Percentiles rank a stretch among this genome's conserved stretches.
Conservation (phyloP, 2,329 filamentous ascomycete genomes). For the Ophiostoma himal-ulmi region DNA sequence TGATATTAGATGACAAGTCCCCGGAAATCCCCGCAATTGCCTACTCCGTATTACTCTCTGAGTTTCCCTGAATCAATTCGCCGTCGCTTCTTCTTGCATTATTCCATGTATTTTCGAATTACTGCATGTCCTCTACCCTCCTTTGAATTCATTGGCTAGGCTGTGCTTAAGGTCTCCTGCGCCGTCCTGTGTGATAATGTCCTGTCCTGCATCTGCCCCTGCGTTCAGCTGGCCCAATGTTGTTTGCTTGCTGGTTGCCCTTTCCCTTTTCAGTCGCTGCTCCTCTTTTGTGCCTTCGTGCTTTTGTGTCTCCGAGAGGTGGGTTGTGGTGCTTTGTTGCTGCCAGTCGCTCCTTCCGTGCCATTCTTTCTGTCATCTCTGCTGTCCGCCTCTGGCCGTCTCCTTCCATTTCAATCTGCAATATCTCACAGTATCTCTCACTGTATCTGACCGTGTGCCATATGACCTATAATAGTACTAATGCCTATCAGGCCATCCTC, state of each 20-base stretch:
- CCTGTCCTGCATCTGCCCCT: background rate
- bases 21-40: background rate
- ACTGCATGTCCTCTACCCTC: background rate
- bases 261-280: slow-evolving; percentile 17
- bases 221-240: slow-evolving; percentile 14
- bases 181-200: slow-evolving; percentile 2
- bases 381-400: background rate
- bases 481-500: background rate
- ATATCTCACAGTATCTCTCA: background rate
- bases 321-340: background rate
- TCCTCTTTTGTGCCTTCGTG: background rate
- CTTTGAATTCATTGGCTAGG: slow-evolving; percentile 1
- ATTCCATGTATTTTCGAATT: background rate
- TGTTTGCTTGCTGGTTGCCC: background rate
- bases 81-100: background rate
- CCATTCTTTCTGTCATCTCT: background rate
- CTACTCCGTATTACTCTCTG: background rate
- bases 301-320: background rate
- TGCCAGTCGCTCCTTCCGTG: background rate
- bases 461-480: background rate
- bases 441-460: background rate
- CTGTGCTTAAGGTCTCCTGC: slow-evolving; percentile 6
- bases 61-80: background rate
- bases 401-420: background rate
- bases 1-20: background rate